These are phyloP conservation scores for Arctostaphylos glauca DNA, from an alignment of 148 eudicot genomes.

Conservation along the genomic window DNA sequence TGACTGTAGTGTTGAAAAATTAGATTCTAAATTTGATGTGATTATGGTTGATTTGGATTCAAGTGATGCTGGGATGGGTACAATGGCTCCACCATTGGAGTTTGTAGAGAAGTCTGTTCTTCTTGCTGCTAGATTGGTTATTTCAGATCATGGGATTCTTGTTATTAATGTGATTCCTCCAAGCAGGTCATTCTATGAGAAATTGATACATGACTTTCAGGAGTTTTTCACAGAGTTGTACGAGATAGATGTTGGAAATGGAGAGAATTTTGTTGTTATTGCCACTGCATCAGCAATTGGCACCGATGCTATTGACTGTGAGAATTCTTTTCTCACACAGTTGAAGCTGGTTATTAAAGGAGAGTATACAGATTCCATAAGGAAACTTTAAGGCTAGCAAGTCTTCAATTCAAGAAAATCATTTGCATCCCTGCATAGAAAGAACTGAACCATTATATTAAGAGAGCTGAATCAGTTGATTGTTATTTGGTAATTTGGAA, in stretches of 20 bases:
- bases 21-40: constrained; percentile 48
- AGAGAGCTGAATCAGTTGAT: neutral
- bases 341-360: constrained; percentile 47
- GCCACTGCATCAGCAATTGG: constrained; percentile 36
- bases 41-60: constrained; percentile 94
- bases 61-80: constrained; percentile 47
- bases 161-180: constrained; percentile 69
- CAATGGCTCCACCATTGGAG: constrained; percentile 66
- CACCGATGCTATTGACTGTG: constrained; percentile 14
- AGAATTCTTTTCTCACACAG: constrained; percentile 38
- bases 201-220: constrained; percentile 33
- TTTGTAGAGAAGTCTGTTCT: constrained; percentile 59
- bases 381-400: constrained; percentile 32
- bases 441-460: neutral
- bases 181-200: constrained; percentile 40
- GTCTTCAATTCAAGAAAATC: neutral
- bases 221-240: constrained; percentile 52
- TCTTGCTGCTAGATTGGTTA: constrained; percentile 40
- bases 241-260: constrained; percentile 66
- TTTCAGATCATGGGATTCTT: constrained; percentile 51
- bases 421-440: neutral
- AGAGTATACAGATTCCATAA: constrained; percentile 42
- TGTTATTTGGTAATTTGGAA: neutral
- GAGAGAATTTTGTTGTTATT: constrained; percentile 64
- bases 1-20: constrained; percentile 4